Conservation (phyloP, 1,284 basidiomycete genomes). For the Cystobasidium slooffiae region DNA sequence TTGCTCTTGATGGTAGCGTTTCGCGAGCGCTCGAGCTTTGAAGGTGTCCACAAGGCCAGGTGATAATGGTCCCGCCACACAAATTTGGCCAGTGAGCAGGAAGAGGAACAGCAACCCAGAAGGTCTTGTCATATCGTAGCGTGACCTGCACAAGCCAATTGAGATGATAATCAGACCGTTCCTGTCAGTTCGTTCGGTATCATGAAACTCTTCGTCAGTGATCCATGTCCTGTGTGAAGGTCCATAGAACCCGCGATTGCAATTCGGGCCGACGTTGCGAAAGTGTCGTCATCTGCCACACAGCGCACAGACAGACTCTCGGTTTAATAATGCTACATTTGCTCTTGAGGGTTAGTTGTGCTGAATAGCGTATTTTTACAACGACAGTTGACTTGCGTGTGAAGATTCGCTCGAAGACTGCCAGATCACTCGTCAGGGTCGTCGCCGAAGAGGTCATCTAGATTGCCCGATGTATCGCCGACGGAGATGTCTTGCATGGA, state of each 20-base stretch:
- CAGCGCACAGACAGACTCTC: not conserved
- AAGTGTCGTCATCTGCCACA: not conserved
- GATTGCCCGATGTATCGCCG: not conserved
- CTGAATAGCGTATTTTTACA: not conserved
- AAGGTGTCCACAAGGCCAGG: slow-evolving; percentile 5
- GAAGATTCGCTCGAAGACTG: not conserved
- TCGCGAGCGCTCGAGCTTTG: slow-evolving; percentile 13
- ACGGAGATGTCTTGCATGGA: slow-evolving; percentile 35
- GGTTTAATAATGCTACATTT: slow-evolving; percentile 1
- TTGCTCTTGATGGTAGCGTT: not conserved
- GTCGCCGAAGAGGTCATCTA: slow-evolving; percentile 40
- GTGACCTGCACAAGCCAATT: slow-evolving; percentile 9
- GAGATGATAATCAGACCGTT: not conserved
- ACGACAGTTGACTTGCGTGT: not conserved
- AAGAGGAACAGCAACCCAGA: slow-evolving; percentile 12
- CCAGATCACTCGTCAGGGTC: slow-evolving; percentile 26
- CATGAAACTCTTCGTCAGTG: not conserved
- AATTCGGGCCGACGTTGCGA: not conserved
- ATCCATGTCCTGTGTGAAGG: not conserved
- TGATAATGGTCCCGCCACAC: slow-evolving; percentile 5
- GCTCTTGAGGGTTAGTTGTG: not conserved
- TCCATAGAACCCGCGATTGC: not conserved
- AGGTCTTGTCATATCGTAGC: not conserved
- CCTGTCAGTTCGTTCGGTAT: not conserved
- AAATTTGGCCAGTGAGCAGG: slow-evolving; percentile 2